Evolutionary conservation across 2,329 filamentous ascomycete genomes (phyloP).

Genomic region (Cordyceps militaris): DNA sequence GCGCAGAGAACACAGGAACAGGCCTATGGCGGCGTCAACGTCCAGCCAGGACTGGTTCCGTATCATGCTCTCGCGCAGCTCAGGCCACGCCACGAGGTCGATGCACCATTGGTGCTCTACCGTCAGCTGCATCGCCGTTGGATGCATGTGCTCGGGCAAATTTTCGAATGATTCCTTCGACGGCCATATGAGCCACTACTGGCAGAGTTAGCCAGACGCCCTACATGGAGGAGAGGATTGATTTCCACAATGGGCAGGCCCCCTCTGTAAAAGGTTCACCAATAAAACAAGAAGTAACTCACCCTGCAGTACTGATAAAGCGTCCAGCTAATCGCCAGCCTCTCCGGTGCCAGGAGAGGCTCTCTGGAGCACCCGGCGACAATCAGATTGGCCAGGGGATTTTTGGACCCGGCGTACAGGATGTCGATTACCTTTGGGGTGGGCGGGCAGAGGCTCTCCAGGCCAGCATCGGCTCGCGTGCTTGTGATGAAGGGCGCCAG

Average conservation of each 20-base stretch:
- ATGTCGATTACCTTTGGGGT: not conserved
- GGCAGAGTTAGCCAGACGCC: not conserved
- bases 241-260: too few species aligned
- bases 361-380: not conserved
- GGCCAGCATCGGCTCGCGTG: not conserved
- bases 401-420: not conserved
- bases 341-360: not conserved
- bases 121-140: not conserved
- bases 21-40: not conserved
- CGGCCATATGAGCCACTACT: conserved; percentile 1
- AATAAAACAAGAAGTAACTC: not conserved
- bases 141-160: not conserved
- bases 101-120: conserved; percentile 5
- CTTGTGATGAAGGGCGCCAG: not conserved
- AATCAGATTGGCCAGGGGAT: not conserved
- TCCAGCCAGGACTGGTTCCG: not conserved
- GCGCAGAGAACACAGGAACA: not conserved
- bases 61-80: not conserved
- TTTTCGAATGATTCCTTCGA: not conserved
- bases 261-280: too few species aligned
- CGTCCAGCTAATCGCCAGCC: not conserved
- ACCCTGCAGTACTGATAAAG: not conserved
- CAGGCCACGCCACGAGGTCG: not conserved
- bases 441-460: not conserved
- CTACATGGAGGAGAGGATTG: not conserved